Evolutionary conservation across 352 stramenopile genomes (phyloP), one percentile per base, ranked within the genome.

Genomic region (Pythium insidiosum): DNA sequence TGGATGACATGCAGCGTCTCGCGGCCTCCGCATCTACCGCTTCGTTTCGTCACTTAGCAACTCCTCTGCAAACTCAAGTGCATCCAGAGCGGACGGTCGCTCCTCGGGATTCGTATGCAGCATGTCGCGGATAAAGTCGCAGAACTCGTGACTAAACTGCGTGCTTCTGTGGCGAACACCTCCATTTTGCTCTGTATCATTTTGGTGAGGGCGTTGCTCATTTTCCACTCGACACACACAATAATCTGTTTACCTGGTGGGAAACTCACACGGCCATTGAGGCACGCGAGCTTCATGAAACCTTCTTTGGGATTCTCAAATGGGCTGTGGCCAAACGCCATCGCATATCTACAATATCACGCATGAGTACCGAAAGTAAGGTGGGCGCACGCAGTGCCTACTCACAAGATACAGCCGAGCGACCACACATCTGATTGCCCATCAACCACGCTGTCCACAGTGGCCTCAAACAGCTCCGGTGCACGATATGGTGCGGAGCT

Each of bases 71-170:
- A 91, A 91, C 58, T 91, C 79, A 24, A 93, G 60, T 6, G 79
- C 74, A 38, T 93, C 79, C 37, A 88, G 53, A 13, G 88, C 66
- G 5, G 78, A 88, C 20, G 78, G 79, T 1, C 81, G 68, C 55
- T 93, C 79, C 28, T 89, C 73, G 4, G 81, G 73, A 48, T 89
- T 88, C 23, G 69, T 75, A 37, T 88, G 78, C 30, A 93, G 68
- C 81, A 93, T 93, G 35, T 91, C 78, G 5, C 75, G 75, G 33
- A 93, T 89, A 26, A 93, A 93, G 28, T 93, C 78, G 50, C 78
- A 91, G 39, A 93, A 93, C 47, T 93, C 81, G 50, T 56, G 48
- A 23, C 78, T 76, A 59, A 83, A 93, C 31, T 73, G 56, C 38
- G 72, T 71, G 21, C 66, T 80, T 16, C 77, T 73, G 36, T 89